phyloP scores from a whole-genome alignment of 2,329 filamentous ascomycete genomes.

The Alternaria gansuensis region DNA sequence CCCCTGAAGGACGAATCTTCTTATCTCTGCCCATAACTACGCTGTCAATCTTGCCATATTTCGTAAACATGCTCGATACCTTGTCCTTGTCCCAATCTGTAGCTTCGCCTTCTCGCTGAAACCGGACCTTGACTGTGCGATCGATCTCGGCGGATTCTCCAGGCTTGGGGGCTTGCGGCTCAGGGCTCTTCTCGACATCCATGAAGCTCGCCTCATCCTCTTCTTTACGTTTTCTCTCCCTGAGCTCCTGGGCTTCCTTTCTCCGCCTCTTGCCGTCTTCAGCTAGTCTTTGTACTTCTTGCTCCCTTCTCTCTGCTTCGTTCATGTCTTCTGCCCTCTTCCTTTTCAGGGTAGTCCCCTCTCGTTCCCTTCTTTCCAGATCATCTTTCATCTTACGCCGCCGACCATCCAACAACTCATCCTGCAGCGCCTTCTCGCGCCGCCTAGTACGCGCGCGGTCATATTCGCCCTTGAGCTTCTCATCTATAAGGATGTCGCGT shows the following conservation, averaged over 20 bases:
- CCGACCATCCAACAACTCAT: slow-evolving; percentile 76
- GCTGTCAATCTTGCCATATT: slow-evolving; percentile 67
- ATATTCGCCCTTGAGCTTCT: slow-evolving; percentile 76
- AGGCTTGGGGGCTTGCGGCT: slow-evolving; percentile 28
- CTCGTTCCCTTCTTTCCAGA: slow-evolving; percentile 77
- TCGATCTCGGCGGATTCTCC: slow-evolving; percentile 61
- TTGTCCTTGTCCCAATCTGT: slow-evolving; percentile 58
- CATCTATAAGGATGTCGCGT: slow-evolving; percentile 81
- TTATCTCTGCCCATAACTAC: slow-evolving; percentile 66
- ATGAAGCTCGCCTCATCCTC: slow-evolving; percentile 53
- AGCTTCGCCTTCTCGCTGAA: slow-evolving; percentile 58
- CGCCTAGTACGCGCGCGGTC: slow-evolving; percentile 77
- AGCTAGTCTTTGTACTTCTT: slow-evolving; percentile 57
- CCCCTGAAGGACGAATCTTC: slow-evolving; percentile 59
- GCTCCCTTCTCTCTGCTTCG: slow-evolving; percentile 67
- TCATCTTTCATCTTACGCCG: slow-evolving; percentile 84
- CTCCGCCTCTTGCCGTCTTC: slow-evolving; percentile 63
- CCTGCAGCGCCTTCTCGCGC: slow-evolving; percentile 73
- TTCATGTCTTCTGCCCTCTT: slow-evolving; percentile 56
- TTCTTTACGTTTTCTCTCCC: slow-evolving; percentile 63
- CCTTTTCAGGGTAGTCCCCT: slow-evolving; percentile 51
- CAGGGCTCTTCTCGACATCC: slow-evolving; percentile 47
- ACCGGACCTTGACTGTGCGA: slow-evolving; percentile 67
- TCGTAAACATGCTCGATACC: slow-evolving; percentile 59
- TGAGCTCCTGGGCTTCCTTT: slow-evolving; percentile 63